These are phyloP conservation scores for Paraphoma chrysanthemicola DNA, from an alignment of 2,329 filamentous ascomycete genomes.

Conservation along the genomic window DNA sequence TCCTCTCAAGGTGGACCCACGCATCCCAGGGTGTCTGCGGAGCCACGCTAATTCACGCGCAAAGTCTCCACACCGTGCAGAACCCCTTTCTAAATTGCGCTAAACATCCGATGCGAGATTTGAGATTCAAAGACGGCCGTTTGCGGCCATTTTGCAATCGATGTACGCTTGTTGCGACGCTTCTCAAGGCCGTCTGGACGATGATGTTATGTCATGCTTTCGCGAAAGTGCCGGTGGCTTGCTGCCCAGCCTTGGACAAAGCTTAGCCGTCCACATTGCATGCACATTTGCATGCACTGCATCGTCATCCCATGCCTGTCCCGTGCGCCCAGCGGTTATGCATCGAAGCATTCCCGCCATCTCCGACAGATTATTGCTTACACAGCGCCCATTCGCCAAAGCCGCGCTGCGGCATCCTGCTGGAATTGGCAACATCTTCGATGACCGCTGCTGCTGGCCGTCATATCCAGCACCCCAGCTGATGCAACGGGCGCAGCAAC, in stretches of 20 bases:
- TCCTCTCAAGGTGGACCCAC: slow-evolving; percentile 11
- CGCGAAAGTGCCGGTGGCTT: slow-evolving; percentile 22
- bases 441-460: not conserved
- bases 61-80: not conserved
- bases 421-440: not conserved
- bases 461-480: not conserved
- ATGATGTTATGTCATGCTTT: slow-evolving; percentile 28
- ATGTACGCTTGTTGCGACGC: not conserved
- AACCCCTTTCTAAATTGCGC: slow-evolving; percentile 1
- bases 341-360: slow-evolving; percentile 15
- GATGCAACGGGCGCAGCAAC: not conserved
- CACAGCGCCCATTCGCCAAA: not conserved
- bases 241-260: slow-evolving; percentile 37
- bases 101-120: slow-evolving; percentile 4
- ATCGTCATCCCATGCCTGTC: slow-evolving; percentile 18
- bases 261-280: slow-evolving; percentile 27
- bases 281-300: slow-evolving; percentile 20
- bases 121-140: slow-evolving; percentile 4
- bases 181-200: not conserved
- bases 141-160: not conserved
- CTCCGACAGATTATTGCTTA: slow-evolving; percentile 12
- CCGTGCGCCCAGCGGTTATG: slow-evolving; percentile 14
- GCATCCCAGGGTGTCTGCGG: slow-evolving; percentile 13
- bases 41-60: slow-evolving; percentile 4
- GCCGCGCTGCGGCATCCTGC: not conserved